Conservation (phyloP, 2,329 filamentous ascomycete species). For the Aspergillus fischeri region DNA sequence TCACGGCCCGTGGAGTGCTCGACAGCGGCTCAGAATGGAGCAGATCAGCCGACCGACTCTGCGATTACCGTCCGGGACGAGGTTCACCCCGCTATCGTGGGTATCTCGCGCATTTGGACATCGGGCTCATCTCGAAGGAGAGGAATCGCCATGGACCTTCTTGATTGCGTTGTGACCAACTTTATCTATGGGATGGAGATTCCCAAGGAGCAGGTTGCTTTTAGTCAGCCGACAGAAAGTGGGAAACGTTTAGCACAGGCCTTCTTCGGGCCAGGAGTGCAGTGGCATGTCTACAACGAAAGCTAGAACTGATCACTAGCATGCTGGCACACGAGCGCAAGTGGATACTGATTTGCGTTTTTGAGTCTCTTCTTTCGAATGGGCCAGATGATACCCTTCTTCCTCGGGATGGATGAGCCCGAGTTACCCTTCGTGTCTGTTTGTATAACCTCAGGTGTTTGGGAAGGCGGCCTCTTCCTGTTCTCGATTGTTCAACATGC, state of each 20-base stretch:
- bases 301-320: slow-evolving; percentile 21
- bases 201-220: slow-evolving; percentile 54
- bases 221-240: slow-evolving; percentile 63
- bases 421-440: slow-evolving; percentile 12
- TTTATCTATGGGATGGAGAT: slow-evolving; percentile 55
- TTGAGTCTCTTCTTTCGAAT: slow-evolving; percentile 2
- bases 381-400: slow-evolving; percentile 23
- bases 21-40: slow-evolving; percentile 15
- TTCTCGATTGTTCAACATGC: slow-evolving; percentile 1
- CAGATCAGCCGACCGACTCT: slow-evolving; percentile 26
- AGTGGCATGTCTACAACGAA: slow-evolving; percentile 59
- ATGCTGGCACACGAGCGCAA: background rate
- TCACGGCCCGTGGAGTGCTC: slow-evolving; percentile 48
- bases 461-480: slow-evolving; percentile 1
- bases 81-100: slow-evolving; percentile 49
- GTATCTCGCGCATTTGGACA: slow-evolving; percentile 64
- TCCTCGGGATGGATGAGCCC: slow-evolving; percentile 13
- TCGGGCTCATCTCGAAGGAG: slow-evolving; percentile 52
- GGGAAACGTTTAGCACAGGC: slow-evolving; percentile 55
- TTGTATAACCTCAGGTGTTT: slow-evolving; percentile 18
- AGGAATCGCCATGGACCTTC: slow-evolving; percentile 54
- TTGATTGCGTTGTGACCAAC: slow-evolving; percentile 53
- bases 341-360: background rate
- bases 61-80: slow-evolving; percentile 45
- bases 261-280: slow-evolving; percentile 53